Conservation (phyloP, 2,329 filamentous ascomycete genomes). For the Colletotrichum shisoi region DNA sequence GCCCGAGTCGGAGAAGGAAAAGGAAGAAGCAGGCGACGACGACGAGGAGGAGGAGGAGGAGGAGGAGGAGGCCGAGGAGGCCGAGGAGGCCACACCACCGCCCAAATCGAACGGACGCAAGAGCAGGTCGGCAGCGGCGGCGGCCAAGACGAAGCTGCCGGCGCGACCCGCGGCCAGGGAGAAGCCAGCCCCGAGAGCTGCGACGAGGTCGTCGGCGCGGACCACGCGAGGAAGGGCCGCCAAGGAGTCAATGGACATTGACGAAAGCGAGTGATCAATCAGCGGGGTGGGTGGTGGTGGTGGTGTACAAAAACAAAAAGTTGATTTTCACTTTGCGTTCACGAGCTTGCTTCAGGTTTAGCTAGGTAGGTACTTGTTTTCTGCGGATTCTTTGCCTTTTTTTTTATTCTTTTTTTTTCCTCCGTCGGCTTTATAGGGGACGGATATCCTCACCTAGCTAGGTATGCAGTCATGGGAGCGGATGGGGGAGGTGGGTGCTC, state of each 20-base stretch:
- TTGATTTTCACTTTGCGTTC: constrained; percentile 1
- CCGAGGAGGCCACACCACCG: constrained; percentile 32
- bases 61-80: constrained; percentile 37
- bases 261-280: constrained; percentile 43
- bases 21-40: constrained; percentile 6
- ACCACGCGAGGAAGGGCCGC: constrained; percentile 42
- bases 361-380: constrained; percentile 4
- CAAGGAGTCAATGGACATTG: constrained; percentile 49
- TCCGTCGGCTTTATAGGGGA: constrained; percentile 17
- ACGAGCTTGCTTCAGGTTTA: constrained; percentile 10
- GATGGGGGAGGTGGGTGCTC: constrained; percentile 25
- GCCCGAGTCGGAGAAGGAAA: constrained; percentile 39
- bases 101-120: constrained; percentile 38
- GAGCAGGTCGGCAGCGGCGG: constrained; percentile 23
- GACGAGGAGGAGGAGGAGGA: constrained; percentile 5
- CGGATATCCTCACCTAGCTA: neutral
- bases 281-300: neutral
- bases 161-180: constrained; percentile 39
- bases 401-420: too few species aligned
- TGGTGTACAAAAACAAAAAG: constrained; percentile 10
- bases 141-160: constrained; percentile 35
- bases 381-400: too few species aligned
- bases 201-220: constrained; percentile 28
- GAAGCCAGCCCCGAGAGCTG: constrained; percentile 30
- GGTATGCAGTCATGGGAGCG: neutral